Percentiles rank a stretch among this genome's conserved stretches.
Conservation (phyloP, 2,329 filamentous ascomycete species). For the Monosporascus sp. region DNA sequence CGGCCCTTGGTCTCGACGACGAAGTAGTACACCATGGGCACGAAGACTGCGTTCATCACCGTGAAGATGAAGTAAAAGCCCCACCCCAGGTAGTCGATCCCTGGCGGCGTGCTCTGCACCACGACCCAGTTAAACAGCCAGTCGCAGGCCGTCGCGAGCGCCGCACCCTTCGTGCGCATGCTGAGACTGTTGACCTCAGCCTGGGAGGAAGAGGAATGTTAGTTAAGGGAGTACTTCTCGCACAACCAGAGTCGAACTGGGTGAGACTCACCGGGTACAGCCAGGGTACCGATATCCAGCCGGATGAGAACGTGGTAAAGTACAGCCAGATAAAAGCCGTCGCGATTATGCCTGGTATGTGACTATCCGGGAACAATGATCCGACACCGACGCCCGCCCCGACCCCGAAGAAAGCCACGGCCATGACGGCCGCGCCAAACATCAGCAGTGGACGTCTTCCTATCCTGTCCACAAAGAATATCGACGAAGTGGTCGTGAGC, state of each 20-base stretch:
- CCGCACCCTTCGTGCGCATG: slow-evolving; percentile 29
- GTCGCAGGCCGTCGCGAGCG: slow-evolving; percentile 27
- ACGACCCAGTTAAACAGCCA: slow-evolving; percentile 30
- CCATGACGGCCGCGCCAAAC: background rate
- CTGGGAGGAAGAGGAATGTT: slow-evolving; percentile 7
- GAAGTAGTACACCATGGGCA: slow-evolving; percentile 3
- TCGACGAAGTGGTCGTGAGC: background rate
- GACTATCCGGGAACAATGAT: background rate
- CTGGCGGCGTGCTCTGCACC: slow-evolving; percentile 27
- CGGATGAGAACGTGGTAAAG: slow-evolving; percentile 1
- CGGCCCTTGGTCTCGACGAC: slow-evolving; percentile 2
- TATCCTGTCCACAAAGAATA: slow-evolving; percentile 1
- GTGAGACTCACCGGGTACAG: slow-evolving; percentile 12
- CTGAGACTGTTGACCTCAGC: slow-evolving; percentile 30
- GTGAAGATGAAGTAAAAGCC: slow-evolving; percentile 39
- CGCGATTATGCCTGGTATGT: background rate
- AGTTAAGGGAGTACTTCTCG: background rate
- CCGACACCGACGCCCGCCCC: background rate
- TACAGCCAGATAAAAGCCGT: slow-evolving; percentile 4
- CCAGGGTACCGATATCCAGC: slow-evolving; percentile 12
- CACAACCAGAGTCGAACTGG: background rate
- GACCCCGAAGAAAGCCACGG: background rate
- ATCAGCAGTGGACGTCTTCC: slow-evolving; percentile 2
- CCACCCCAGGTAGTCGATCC: slow-evolving; percentile 38
- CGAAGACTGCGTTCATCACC: background rate